phyloP scores from a whole-genome alignment of 306 rosid genomes.

The Quercus mongolica region DNA sequence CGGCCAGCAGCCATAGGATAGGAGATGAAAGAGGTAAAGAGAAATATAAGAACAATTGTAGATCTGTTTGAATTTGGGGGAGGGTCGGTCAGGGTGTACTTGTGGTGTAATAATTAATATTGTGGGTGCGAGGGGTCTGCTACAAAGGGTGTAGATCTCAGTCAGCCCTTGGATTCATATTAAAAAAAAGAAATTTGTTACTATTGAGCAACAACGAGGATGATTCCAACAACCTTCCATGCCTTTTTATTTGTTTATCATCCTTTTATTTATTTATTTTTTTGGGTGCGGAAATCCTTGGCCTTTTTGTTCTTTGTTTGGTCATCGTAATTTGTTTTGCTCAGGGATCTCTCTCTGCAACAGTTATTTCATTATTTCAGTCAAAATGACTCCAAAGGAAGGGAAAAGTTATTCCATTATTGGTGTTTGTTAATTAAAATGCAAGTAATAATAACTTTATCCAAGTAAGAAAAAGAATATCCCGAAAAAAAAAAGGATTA shows the following conservation, averaged over 20 bases:
- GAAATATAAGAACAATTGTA: not conserved
- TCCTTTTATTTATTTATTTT: not conserved
- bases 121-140: constrained; percentile 31
- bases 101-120: constrained; percentile 31
- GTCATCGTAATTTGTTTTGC: not conserved
- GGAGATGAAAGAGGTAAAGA: not conserved
- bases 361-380: too few relatives aligned
- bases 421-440: not conserved
- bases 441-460: not conserved
- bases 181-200: constrained; percentile 10
- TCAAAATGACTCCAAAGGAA: not conserved
- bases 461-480: not conserved
- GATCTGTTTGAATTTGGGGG: constrained; percentile 10
- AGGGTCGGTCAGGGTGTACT: too few relatives aligned
- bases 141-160: constrained; percentile 36
- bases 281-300: too few relatives aligned
- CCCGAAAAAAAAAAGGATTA: not conserved
- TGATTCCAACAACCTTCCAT: constrained; percentile 14
- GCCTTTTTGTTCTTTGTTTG: not conserved
- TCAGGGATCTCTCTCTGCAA: not conserved
- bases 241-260: not conserved
- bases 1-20: too few relatives aligned
- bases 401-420: not conserved
- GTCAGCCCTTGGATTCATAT: constrained; percentile 22
- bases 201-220: constrained; percentile 19